These are phyloP conservation scores for Erysimum cheiranthoides DNA, from an alignment of 345 rosid genomes.

Conservation along the genomic window DNA sequence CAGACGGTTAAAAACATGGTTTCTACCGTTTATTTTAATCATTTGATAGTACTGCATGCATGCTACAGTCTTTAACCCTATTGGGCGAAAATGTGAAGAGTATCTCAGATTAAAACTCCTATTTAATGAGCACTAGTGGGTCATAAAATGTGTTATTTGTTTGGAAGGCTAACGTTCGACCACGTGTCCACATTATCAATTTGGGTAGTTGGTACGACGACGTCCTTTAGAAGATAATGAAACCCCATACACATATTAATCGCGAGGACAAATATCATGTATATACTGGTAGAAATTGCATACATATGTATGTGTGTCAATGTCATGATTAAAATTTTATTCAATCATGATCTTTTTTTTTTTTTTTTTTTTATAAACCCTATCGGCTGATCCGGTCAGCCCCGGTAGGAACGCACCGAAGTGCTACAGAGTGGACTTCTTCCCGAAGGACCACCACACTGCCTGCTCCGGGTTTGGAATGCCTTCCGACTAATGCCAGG, in stretches of 20 bases:
- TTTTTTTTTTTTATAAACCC: too few species aligned
- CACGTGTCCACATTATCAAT: slow-evolving; percentile 25
- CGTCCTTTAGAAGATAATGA: neutral
- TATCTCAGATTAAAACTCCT: too few species aligned
- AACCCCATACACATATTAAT: neutral
- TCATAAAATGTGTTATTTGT: neutral
- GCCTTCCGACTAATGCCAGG: too few species aligned
- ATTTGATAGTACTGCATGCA: slow-evolving; percentile 6
- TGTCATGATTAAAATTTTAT: too few species aligned
- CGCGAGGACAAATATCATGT: neutral
- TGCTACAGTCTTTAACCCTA: neutral
- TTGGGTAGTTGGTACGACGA: slow-evolving; percentile 10
- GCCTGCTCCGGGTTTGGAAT: too few species aligned
- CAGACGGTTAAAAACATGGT: slow-evolving; percentile 2
- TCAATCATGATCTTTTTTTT: neutral
- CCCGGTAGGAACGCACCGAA: too few species aligned
- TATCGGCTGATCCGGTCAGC: too few species aligned
- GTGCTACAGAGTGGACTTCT: too few species aligned
- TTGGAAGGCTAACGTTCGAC: neutral
- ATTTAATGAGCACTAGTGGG: neutral
- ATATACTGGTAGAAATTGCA: neutral
- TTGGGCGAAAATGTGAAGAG: too few species aligned
- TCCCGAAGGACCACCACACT: too few species aligned
- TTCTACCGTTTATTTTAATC: slow-evolving; percentile 29
- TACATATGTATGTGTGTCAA: too few species aligned